A percentile compares a stretch with the other conserved stretches of the same genome.
Evolutionary conservation across 129 eudicot species (phyloP).

Genomic region (Sambucus nigra): DNA sequence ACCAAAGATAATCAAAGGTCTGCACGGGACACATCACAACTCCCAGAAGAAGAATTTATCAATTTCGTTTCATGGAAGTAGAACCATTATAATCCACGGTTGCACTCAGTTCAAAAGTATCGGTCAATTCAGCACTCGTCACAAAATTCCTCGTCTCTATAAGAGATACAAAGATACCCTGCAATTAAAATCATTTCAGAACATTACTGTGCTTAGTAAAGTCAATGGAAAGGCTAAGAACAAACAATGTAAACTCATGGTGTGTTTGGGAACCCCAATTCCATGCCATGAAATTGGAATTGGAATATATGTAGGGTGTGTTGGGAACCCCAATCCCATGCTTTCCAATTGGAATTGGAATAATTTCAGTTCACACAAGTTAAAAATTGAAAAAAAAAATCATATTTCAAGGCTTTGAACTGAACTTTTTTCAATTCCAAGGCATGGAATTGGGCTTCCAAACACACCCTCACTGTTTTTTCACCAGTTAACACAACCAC

Average conservation of each 20-base stretch:
- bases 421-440: too few relatives aligned
- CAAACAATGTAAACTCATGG: too few relatives aligned
- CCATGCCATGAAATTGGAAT: neutral
- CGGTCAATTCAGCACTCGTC: constrained; percentile 10
- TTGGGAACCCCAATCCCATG: too few relatives aligned
- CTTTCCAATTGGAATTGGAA: too few relatives aligned
- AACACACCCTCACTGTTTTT: too few relatives aligned
- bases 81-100: constrained; percentile 9
- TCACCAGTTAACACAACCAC: neutral
- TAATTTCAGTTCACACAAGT: too few relatives aligned
- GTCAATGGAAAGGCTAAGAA: too few relatives aligned
- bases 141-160: constrained; percentile 10
- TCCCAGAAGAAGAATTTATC: constrained; percentile 4
- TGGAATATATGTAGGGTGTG: neutral
- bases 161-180: neutral
- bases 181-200: neutral
- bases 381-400: too few relatives aligned
- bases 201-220: too few relatives aligned
- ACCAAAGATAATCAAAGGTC: constrained; percentile 28
- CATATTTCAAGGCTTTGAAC: too few relatives aligned
- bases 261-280: too few relatives aligned
- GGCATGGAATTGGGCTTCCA: too few relatives aligned
- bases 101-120: constrained; percentile 12
- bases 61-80: constrained; percentile 25
- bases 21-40: constrained; percentile 47